These are phyloP conservation scores for Cocos nucifera DNA, from an alignment of 176 grass and related monocot species.

Conservation along the genomic window DNA sequence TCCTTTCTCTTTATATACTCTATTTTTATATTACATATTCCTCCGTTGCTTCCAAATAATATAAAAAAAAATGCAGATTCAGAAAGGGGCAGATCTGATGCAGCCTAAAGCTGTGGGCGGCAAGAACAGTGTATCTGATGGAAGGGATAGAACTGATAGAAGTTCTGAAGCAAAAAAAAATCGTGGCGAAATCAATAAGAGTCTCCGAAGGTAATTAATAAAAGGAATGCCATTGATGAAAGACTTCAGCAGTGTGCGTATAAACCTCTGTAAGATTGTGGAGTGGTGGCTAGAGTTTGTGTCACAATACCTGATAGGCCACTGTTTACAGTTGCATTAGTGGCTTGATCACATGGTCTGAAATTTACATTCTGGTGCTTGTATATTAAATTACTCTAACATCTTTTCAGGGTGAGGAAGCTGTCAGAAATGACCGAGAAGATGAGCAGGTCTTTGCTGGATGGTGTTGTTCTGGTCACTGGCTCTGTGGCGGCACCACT, in stretches of 20 bases:
- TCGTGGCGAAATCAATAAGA: constrained; percentile 49
- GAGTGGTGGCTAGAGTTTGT: too few species aligned
- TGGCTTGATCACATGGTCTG: too few species aligned
- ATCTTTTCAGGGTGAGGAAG: constrained; percentile 53
- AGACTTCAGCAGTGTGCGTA: too few species aligned
- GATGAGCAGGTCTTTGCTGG: constrained; percentile 73
- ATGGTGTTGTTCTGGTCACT: constrained; percentile 52
- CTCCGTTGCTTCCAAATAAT: too few species aligned
- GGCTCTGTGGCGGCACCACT: constrained; percentile 63
- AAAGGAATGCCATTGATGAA: background rate
- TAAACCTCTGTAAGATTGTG: too few species aligned
- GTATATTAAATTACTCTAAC: too few species aligned
- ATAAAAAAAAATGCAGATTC: constrained; percentile 30
- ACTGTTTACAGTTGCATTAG: too few species aligned
- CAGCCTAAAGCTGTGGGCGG: constrained; percentile 32
- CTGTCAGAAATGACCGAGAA: constrained; percentile 90
- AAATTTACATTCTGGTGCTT: too few species aligned
- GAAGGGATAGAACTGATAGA: constrained; percentile 12
- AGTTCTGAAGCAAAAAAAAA: constrained; percentile 19
- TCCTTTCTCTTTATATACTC: too few species aligned
- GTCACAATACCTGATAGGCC: too few species aligned
- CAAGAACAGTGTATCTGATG: constrained; percentile 10
- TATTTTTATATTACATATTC: too few species aligned
- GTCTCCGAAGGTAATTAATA: constrained; percentile 54
- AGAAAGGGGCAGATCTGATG: constrained; percentile 68